Conservation (phyloP, 257 asterid genomes). For the Ballota nigra region DNA sequence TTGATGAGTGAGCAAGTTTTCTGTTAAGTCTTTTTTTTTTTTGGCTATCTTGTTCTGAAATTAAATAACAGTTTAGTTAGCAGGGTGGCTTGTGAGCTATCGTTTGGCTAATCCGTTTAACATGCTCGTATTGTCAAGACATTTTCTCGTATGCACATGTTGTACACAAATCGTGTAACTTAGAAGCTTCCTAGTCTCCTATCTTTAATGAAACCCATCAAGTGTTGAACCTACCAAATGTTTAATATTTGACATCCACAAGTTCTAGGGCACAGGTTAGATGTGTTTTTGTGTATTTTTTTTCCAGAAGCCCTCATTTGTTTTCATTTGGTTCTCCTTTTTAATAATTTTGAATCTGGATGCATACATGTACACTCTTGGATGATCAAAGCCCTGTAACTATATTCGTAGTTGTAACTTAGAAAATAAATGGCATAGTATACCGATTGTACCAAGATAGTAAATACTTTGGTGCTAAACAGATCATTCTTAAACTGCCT, state of each 20-base stretch:
- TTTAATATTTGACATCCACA: background rate
- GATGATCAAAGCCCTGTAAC: background rate
- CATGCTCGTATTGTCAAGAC: background rate
- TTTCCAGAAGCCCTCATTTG: background rate
- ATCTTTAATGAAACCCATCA: background rate
- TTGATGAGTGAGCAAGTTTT: background rate
- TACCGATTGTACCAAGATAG: conserved; percentile 6
- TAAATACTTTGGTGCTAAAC: background rate
- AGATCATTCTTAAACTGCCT: background rate
- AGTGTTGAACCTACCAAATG: background rate
- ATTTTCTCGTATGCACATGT: too few relatives aligned
- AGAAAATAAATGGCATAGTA: background rate
- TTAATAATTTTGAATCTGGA: background rate
- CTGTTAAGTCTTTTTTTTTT: background rate
- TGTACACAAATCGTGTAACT: background rate
- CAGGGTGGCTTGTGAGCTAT: background rate
- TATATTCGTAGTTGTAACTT: background rate
- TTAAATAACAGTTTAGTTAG: background rate
- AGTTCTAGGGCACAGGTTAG: background rate
- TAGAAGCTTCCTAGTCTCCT: background rate
- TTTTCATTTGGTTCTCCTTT: background rate
- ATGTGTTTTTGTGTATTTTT: background rate
- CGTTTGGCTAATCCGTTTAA: background rate
- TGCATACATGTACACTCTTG: background rate
- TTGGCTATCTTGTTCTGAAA: background rate